Evolutionary conservation across 2,329 filamentous ascomycete species (phyloP).

Genomic region (Calonectria pauciramosa): DNA sequence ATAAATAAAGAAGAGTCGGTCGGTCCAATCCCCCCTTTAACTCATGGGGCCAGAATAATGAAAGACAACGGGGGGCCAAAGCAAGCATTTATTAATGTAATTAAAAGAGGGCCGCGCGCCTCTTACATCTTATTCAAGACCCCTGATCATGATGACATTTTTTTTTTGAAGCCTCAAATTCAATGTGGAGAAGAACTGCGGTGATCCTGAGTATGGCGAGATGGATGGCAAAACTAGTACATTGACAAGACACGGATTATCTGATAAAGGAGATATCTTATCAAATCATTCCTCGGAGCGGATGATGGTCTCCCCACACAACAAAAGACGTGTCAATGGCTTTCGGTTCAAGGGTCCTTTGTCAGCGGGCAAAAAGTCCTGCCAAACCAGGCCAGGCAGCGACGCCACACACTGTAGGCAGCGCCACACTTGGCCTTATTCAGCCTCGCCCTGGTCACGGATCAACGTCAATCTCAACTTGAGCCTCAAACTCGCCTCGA

Average conservation of each 20-base stretch:
- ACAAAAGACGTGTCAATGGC: neutral
- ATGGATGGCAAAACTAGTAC: neutral
- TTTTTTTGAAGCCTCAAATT: neutral
- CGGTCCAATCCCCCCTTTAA: neutral
- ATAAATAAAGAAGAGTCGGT: neutral
- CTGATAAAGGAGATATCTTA: neutral
- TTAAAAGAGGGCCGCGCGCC: neutral
- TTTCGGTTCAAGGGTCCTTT: neutral
- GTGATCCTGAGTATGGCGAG: neutral
- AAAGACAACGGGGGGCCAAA: neutral
- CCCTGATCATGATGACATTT: neutral
- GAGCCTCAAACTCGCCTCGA: conserved; percentile 17
- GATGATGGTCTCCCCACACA: neutral
- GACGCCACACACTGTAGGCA: neutral
- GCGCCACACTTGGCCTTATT: conserved; percentile 34
- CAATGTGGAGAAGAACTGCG: neutral
- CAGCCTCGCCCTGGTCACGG: conserved; percentile 41
- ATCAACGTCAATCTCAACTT: conserved; percentile 43
- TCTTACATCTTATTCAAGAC: neutral
- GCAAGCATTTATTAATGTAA: neutral
- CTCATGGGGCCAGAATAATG: neutral
- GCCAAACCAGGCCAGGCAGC: neutral
- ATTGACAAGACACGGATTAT: neutral
- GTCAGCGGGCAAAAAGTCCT: neutral
- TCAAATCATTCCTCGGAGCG: neutral